A percentile compares a stretch with the other conserved stretches of the same genome.
Evolutionary conservation across 495 filamentous ascomycete genomes (phyloP).

Genomic region (Rusavskia elegans): DNA sequence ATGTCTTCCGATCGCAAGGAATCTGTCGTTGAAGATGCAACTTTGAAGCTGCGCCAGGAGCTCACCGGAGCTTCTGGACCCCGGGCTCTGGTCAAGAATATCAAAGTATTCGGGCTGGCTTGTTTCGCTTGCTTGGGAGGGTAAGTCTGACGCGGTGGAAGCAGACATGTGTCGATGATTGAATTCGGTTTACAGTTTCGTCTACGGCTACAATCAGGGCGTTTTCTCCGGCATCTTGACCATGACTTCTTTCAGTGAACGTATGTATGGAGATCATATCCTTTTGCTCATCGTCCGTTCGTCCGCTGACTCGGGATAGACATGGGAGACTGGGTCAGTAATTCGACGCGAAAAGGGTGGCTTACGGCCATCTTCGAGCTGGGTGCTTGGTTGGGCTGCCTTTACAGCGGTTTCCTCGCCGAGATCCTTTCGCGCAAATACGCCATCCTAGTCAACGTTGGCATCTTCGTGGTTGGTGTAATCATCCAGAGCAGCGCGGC

Average conservation of each 20-base stretch:
- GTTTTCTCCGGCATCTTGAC: conserved; percentile 61
- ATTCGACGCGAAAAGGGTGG: conserved; percentile 60
- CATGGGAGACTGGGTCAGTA: conserved; percentile 46
- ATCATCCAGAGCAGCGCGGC: conserved; percentile 53
- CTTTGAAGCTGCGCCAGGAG: conserved; percentile 44
- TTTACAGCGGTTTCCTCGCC: conserved; percentile 63
- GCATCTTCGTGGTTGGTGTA: conserved; percentile 67
- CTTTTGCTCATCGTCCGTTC: conserved; percentile 17
- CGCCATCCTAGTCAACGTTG: conserved; percentile 52
- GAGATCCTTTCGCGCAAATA: conserved; percentile 62
- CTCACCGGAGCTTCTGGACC: conserved; percentile 51
- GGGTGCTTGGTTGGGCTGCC: conserved; percentile 66
- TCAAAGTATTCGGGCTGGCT: conserved; percentile 54
- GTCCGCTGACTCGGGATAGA: conserved; percentile 20
- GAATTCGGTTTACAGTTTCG: conserved; percentile 10
- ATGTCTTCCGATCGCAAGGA: not conserved
- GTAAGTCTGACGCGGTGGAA: conserved; percentile 11
- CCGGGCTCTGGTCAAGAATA: conserved; percentile 48
- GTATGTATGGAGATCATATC: conserved; percentile 3
- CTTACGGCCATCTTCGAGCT: conserved; percentile 67
- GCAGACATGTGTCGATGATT: conserved; percentile 19
- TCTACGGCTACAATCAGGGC: conserved; percentile 58
- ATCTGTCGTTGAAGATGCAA: conserved; percentile 33
- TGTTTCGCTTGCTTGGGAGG: conserved; percentile 69
- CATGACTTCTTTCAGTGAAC: conserved; percentile 35